These are phyloP conservation scores for Candida palmyrensis DNA, from an alignment of 805 yeast genomes.

Conservation along the genomic window DNA sequence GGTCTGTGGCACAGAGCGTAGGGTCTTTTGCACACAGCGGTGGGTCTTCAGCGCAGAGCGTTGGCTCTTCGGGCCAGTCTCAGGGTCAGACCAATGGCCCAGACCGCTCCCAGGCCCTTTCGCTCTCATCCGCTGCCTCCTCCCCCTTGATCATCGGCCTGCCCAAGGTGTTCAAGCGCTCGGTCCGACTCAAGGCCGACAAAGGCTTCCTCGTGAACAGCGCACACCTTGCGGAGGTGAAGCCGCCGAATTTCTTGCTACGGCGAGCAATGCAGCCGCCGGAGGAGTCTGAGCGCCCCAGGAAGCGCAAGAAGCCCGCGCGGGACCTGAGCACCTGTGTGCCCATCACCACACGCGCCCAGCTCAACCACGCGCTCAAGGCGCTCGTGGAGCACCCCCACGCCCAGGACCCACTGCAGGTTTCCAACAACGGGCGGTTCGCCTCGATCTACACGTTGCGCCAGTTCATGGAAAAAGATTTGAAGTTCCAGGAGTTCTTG, in stretches of 20 bases:
- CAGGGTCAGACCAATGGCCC: neutral
- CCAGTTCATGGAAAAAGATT: constrained; percentile 56
- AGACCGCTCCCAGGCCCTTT: no score
- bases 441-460: constrained; percentile 51
- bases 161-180: constrained; percentile 39
- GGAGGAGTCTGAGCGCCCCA: neutral
- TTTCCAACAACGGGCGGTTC: constrained; percentile 20
- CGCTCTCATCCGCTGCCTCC: constrained; percentile 21
- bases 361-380: constrained; percentile 11
- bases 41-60: neutral
- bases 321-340: constrained; percentile 4
- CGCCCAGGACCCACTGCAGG: constrained; percentile 14
- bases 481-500: constrained; percentile 32
- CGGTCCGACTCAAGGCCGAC: constrained; percentile 38
- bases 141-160: constrained; percentile 45
- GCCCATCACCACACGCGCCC: constrained; percentile 15
- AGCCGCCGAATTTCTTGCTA: constrained; percentile 15
- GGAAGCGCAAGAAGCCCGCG: neutral
- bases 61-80: neutral
- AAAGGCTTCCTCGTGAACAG: constrained; percentile 51
- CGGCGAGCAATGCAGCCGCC: neutral
- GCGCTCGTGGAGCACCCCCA: constrained; percentile 8
- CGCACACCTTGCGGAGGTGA: constrained; percentile 43
- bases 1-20: no score
- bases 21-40: no score